These are phyloP conservation scores for Ramularia collo-cygni DNA, from an alignment of 2,329 filamentous ascomycete genomes.

Conservation along the genomic window DNA sequence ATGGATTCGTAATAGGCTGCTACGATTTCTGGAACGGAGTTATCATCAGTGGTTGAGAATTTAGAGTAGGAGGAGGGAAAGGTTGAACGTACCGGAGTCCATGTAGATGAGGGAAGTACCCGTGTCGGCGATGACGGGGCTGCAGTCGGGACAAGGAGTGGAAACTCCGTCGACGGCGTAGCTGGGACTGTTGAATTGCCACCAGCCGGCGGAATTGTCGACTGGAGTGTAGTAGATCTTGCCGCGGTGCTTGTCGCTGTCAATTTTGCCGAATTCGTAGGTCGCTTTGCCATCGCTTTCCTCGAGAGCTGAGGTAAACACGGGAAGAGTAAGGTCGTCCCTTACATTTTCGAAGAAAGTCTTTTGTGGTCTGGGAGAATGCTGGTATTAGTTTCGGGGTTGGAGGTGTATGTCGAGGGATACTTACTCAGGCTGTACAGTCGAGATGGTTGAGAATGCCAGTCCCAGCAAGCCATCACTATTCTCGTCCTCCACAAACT, in stretches of 20 bases:
- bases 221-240: slow-evolving; percentile 56
- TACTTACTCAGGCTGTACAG: slow-evolving; percentile 46
- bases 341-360: slow-evolving; percentile 70
- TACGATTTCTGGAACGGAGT: slow-evolving; percentile 26
- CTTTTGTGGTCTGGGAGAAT: slow-evolving; percentile 43
- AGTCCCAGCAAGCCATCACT: slow-evolving; percentile 65
- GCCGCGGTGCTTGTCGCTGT: slow-evolving; percentile 56
- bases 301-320: slow-evolving; percentile 66
- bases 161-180: slow-evolving; percentile 52
- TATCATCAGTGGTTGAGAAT: no score
- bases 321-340: slow-evolving; percentile 52
- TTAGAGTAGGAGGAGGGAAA: slow-evolving; percentile 37
- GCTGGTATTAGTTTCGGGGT: no score
- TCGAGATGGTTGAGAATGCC: slow-evolving; percentile 60
- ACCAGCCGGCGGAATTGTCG: slow-evolving; percentile 59
- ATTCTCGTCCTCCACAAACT: slow-evolving; percentile 53
- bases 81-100: slow-evolving; percentile 33
- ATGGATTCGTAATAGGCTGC: slow-evolving; percentile 39
- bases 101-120: slow-evolving; percentile 60
- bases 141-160: slow-evolving; percentile 33
- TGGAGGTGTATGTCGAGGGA: no score
- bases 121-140: slow-evolving; percentile 43
- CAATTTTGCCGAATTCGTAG: slow-evolving; percentile 70
- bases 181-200: slow-evolving; percentile 55
- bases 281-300: slow-evolving; percentile 47